A percentile compares a stretch with the other conserved stretches of the same genome.
Conservation (phyloP, 768 basidiomycete genomes). For the Dentipellis sp. region DNA sequence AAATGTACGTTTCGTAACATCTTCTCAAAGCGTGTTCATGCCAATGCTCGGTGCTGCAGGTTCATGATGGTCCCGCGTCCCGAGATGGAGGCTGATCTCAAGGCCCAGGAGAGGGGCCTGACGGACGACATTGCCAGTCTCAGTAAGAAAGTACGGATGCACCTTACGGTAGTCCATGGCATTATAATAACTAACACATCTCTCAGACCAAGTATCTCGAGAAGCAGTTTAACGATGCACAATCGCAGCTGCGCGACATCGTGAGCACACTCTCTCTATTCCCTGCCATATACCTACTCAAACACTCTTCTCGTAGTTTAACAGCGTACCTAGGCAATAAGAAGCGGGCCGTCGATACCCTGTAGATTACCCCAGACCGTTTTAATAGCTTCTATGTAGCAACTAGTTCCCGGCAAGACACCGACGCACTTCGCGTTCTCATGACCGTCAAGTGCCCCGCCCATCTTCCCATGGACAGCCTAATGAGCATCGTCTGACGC, state of each 20-base stretch:
- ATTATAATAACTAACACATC: not conserved
- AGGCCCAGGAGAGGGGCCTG: conserved; percentile 71
- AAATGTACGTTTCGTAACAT: conserved; percentile 50
- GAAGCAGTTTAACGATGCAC: conserved; percentile 89
- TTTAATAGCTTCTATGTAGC: not conserved
- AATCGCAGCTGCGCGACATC: conserved; percentile 78
- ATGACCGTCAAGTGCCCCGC: not conserved
- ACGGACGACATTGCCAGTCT: conserved; percentile 75
- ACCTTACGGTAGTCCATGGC: not conserved
- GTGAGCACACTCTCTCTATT: conserved; percentile 25
- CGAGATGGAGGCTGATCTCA: conserved; percentile 70
- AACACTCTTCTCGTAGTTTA: conserved; percentile 33
- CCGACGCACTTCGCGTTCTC: not conserved
- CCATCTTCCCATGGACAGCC: too few species aligned
- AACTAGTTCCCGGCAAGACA: not conserved
- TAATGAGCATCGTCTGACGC: not conserved
- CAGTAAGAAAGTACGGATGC: conserved; percentile 65
- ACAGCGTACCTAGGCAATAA: conserved; percentile 31
- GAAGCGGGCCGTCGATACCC: not conserved
- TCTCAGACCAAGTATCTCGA: conserved; percentile 80
- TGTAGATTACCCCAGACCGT: not conserved
- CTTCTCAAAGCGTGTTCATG: not conserved
- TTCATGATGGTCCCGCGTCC: conserved; percentile 82
- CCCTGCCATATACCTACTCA: not conserved
- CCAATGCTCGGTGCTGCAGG: conserved; percentile 34